These are phyloP conservation scores for Batkoa obscura DNA, from an alignment of 371 early-diverging fungal species.

Conservation along the genomic window DNA sequence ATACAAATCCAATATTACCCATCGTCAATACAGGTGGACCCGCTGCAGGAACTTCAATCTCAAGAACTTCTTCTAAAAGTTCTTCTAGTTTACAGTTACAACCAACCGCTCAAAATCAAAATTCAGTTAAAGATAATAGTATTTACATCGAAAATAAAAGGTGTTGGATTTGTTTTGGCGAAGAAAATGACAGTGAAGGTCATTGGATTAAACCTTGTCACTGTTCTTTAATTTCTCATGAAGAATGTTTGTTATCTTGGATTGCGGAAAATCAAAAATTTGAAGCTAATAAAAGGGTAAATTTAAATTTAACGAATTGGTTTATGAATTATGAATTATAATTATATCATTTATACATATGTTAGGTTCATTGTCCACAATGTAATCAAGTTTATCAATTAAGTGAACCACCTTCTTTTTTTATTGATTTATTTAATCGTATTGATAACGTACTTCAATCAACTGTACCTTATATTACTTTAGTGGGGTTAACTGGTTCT, in stretches of 20 bases:
- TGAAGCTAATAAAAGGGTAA: constrained; percentile 27
- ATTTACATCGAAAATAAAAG: constrained; percentile 13
- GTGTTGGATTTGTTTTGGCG: constrained; percentile 51
- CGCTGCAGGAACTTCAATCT: too few relatives aligned
- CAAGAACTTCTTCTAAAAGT: too few relatives aligned
- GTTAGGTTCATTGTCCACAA: constrained; percentile 51
- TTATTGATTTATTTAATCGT: constrained; percentile 24
- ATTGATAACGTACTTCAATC: constrained; percentile 33
- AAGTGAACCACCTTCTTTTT: constrained; percentile 25
- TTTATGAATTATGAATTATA: neutral
- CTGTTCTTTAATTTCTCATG: constrained; percentile 50
- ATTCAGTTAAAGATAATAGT: too few relatives aligned
- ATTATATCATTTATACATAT: neutral
- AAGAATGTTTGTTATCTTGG: constrained; percentile 56
- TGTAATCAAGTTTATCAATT: constrained; percentile 42
- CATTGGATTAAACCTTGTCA: constrained; percentile 53
- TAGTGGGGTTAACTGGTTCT: constrained; percentile 38
- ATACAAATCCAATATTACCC: too few relatives aligned
- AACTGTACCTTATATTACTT: constrained; percentile 38
- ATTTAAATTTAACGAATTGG: neutral
- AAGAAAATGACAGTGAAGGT: constrained; percentile 30
- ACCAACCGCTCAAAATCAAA: too few relatives aligned
- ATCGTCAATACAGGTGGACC: too few relatives aligned
- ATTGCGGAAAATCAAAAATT: constrained; percentile 46
- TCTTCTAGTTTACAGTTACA: too few relatives aligned